phyloP scores from a whole-genome alignment of 176 grass and related monocot genomes.

The Elymus sibiricus region DNA sequence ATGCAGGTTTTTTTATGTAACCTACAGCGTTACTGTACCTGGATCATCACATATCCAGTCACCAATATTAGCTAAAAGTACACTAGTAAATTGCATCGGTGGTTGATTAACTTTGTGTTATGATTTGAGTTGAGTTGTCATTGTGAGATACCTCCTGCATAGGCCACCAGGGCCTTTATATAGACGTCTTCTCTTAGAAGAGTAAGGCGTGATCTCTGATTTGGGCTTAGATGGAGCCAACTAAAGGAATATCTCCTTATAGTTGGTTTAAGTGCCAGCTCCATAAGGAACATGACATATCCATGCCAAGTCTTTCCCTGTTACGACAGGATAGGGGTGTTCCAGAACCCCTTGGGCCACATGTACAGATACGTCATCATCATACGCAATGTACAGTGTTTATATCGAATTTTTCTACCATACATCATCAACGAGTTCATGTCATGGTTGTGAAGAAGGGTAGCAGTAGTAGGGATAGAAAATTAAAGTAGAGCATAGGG shows the following conservation, averaged over 20 bases:
- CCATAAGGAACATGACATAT: background rate
- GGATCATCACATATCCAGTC: background rate
- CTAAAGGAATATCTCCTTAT: background rate
- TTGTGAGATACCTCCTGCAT: background rate
- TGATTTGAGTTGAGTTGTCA: background rate
- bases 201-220: background rate
- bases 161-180: background rate
- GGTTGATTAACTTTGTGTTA: background rate
- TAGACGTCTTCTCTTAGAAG: background rate
- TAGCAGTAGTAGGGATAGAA: background rate
- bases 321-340: background rate
- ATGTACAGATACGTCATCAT: background rate
- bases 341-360: background rate
- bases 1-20: background rate
- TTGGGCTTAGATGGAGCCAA: background rate
- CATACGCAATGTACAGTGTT: too few relatives aligned
- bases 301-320: background rate
- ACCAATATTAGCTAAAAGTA: background rate
- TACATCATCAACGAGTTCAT: background rate
- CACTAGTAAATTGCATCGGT: background rate
- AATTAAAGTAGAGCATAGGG: background rate
- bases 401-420: background rate
- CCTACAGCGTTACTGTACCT: background rate
- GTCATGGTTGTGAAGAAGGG: background rate
- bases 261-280: background rate